Evolutionary conservation across 768 basidiomycete genomes (phyloP).

Genomic region (Lactifluus rugatus): DNA sequence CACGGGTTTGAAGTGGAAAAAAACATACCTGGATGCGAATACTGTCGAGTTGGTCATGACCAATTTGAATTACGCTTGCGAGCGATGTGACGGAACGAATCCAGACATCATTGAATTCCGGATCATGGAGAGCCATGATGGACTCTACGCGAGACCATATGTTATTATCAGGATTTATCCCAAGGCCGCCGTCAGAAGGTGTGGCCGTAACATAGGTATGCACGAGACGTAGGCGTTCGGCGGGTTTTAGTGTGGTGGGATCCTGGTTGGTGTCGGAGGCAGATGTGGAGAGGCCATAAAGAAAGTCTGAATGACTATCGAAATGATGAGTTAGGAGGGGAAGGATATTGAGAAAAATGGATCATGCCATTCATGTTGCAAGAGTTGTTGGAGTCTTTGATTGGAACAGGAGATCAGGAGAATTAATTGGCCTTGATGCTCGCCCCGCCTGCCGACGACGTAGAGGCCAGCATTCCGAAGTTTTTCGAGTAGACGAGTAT

Average conservation of each 20-base stretch:
- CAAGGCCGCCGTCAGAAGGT: constrained; percentile 71
- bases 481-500: constrained; percentile 49
- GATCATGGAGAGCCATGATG: constrained; percentile 79
- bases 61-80: constrained; percentile 37
- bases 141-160: constrained; percentile 77
- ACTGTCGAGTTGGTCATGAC: constrained; percentile 52
- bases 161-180: constrained; percentile 58
- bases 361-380: constrained; percentile 64
- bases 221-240: constrained; percentile 75
- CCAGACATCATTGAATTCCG: constrained; percentile 72
- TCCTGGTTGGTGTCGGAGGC: constrained; percentile 30
- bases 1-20: constrained; percentile 9
- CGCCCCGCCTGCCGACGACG: constrained; percentile 70
- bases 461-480: constrained; percentile 55
- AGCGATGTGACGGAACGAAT: constrained; percentile 56
- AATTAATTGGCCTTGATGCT: constrained; percentile 62
- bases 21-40: constrained; percentile 62
- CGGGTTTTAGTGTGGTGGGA: constrained; percentile 44
- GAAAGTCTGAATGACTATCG: constrained; percentile 61
- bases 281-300: constrained; percentile 59
- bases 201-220: constrained; percentile 62
- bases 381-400: constrained; percentile 49
- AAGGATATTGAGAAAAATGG: background rate
- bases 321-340: background rate
- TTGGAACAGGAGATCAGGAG: constrained; percentile 67